Percentiles rank a stretch among this genome's conserved stretches.
phyloP scores from a whole-genome alignment of 208 protist genomes.

The Acanthamoeba lugdunensis region DNA sequence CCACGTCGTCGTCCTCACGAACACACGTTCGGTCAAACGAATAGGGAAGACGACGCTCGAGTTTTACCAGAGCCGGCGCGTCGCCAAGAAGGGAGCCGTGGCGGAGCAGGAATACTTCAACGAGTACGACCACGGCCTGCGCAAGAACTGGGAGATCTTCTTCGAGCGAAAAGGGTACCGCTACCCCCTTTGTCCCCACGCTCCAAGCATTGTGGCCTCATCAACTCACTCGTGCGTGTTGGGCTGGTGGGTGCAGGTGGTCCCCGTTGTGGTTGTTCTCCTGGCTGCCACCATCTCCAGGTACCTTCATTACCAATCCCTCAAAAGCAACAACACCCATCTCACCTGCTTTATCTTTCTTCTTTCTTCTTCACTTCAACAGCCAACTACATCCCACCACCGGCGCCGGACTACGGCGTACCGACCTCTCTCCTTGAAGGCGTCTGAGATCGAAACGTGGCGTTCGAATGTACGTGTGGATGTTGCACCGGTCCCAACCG shows the following conservation, averaged over 20 bases:
- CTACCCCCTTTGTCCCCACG: neutral
- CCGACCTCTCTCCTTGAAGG: neutral
- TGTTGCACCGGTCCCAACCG: no score
- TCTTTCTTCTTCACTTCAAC: neutral
- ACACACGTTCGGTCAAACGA: no score
- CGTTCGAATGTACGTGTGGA: no score
- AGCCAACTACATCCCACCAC: neutral
- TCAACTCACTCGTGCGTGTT: neutral
- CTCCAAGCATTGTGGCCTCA: neutral
- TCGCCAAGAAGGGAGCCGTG: neutral
- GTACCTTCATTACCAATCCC: neutral
- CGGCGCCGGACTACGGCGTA: neutral
- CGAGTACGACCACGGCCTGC: conserved; percentile 21
- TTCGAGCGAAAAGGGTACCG: neutral
- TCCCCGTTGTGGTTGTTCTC: neutral
- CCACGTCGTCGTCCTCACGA: no score
- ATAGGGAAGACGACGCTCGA: conserved; percentile 13
- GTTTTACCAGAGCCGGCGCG: neutral
- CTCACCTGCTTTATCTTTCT: neutral
- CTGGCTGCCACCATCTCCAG: neutral
- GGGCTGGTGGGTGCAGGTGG: neutral
- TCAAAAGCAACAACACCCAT: no score
- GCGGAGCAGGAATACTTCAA: conserved; percentile 10
- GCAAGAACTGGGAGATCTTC: conserved; percentile 23
- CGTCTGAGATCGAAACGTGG: neutral